phyloP scores from a whole-genome alignment of 1,139 yeast species.

The Nakaseomyces nivariensis region DNA sequence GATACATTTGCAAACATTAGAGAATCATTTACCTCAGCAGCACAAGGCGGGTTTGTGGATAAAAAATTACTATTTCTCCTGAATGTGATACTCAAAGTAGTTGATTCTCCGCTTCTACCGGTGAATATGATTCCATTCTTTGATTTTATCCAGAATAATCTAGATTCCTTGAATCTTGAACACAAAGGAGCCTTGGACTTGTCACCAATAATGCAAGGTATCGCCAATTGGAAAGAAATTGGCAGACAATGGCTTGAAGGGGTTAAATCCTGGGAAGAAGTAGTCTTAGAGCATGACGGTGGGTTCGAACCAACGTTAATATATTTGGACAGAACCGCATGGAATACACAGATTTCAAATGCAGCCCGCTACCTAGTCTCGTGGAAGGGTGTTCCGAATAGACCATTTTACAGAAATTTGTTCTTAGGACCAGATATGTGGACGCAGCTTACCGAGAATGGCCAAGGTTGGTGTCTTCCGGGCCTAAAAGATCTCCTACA shows the following conservation, averaged over 20 bases:
- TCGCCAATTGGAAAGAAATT: constrained; percentile 1
- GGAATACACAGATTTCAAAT: constrained; percentile 2
- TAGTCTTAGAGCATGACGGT: constrained; percentile 1
- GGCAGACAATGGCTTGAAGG: neutral
- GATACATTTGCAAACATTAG: neutral
- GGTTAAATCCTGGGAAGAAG: constrained; percentile 8
- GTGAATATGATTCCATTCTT: neutral
- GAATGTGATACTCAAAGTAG: neutral
- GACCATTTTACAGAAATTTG: constrained; percentile 4
- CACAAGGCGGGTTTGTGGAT: neutral
- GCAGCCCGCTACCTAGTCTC: constrained; percentile 2
- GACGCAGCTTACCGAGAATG: neutral
- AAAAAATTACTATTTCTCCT: neutral
- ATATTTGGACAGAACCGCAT: constrained; percentile 2
- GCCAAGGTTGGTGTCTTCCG: constrained; percentile 2
- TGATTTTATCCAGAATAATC: neutral
- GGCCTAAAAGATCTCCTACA: constrained; percentile 1
- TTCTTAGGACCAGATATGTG: constrained; percentile 3
- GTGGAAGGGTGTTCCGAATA: neutral
- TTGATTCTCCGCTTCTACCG: constrained; percentile 1
- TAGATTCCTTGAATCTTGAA: neutral
- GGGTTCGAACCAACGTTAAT: constrained; percentile 3
- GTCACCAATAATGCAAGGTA: neutral
- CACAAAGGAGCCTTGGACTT: neutral
- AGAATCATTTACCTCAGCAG: neutral